These are phyloP conservation scores for Coprinopsis sp. DNA, from an alignment of 768 basidiomycete genomes.

Conservation along the genomic window DNA sequence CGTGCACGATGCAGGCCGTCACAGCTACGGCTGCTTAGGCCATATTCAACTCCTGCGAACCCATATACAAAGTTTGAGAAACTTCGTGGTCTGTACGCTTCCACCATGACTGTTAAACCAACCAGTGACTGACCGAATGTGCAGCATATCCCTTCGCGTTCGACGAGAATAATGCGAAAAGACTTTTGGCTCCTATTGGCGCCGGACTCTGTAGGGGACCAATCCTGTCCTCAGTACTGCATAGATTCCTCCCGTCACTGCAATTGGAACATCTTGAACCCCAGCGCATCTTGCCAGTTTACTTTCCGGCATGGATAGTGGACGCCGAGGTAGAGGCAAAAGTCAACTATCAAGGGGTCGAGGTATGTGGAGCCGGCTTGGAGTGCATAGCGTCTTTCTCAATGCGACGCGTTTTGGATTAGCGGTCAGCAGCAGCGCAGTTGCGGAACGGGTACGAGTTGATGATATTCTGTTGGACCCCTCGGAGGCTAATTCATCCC, in stretches of 20 bases:
- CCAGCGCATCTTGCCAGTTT: constrained; percentile 44
- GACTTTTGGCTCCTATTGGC: constrained; percentile 31
- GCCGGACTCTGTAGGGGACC: constrained; percentile 21
- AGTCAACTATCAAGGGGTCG: constrained; percentile 21
- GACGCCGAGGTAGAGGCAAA: constrained; percentile 47
- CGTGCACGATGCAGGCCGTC: constrained; percentile 1
- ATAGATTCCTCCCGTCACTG: constrained; percentile 33
- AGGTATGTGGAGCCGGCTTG: constrained; percentile 22
- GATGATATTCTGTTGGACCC: constrained; percentile 6
- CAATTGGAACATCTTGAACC: constrained; percentile 40
- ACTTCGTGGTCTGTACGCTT: constrained; percentile 29
- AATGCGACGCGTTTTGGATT: background rate
- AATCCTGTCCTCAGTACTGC: constrained; percentile 25
- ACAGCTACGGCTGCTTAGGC: background rate
- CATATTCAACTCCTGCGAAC: constrained; percentile 1
- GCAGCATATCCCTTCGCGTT: constrained; percentile 51
- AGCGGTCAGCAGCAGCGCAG: constrained; percentile 30
- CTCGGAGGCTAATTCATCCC: background rate
- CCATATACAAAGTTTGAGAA: constrained; percentile 28
- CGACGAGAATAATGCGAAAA: constrained; percentile 41
- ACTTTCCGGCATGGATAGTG: constrained; percentile 62
- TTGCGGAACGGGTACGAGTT: constrained; percentile 47
- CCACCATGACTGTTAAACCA: background rate
- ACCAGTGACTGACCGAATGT: background rate
- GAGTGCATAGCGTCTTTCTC: background rate